Evolutionary conservation across 2,329 filamentous ascomycete genomes (phyloP), one percentile per base, ranked within the genome.

Genomic region (Claviceps sp.): DNA sequence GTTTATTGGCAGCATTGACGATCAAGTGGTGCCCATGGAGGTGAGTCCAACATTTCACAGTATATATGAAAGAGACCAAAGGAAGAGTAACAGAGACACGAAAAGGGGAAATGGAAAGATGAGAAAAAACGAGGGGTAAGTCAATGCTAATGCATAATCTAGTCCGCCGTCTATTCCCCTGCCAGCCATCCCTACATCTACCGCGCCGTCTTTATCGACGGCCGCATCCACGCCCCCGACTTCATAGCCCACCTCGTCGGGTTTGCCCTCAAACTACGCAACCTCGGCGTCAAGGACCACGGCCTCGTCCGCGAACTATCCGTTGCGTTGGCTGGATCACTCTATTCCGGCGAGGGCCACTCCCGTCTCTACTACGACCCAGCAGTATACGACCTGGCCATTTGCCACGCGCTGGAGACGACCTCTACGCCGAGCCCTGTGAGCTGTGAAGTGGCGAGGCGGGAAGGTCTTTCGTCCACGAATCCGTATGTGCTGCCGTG

Each of bases 401-500:
- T 91, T 39, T 72, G 81, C 44, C 86, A 88, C 62, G 75, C 85
- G 1, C 73, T 91, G 4, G 85, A 91, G 67, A 91, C 86, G 1
- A 82, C 80, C 1, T 69, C 70, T 9, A 67, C 80, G 14, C 67
- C 71, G 16, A 64, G 70, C 37, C 48, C 67, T 72, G 9, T 59
- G 2, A 53, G 59, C 6, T 66, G 64, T 49, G 52, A 60, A 22
- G 54, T 66, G 37, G 47, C 59, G 55, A 22, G 58, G 54, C 29
- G 59, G 49, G 26, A 53, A 9, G 51, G 64, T 56, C 59, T 79
- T 29, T 62, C 69, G 0, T 75, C 77, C 52, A 71, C 83, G 16
- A 97, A 96, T 61, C 91, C 91, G 0, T 97, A 91, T 62, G 84
- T 93, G 51, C 72, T 98, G 14, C 93, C 93, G 0, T 98, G 94